phyloP scores from a whole-genome alignment of 306 rosid genomes.

The Dicorynia guianensis region DNA sequence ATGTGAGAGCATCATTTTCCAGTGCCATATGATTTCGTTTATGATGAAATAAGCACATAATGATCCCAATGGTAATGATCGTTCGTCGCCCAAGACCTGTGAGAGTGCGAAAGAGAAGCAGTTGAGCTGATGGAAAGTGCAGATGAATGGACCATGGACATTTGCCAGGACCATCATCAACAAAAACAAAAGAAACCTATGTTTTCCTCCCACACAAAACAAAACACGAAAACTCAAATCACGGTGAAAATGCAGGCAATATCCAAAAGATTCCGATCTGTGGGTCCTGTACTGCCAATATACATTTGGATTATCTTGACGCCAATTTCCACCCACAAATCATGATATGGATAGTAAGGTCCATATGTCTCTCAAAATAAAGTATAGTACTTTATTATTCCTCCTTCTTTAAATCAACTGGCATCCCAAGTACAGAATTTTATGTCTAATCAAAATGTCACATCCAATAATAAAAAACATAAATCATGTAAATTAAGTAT shows the following conservation, averaged over 20 bases:
- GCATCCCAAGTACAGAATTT: constrained; percentile 1
- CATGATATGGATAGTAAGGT: neutral
- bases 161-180: constrained; percentile 31
- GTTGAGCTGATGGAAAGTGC: neutral
- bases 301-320: constrained; percentile 19
- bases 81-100: too few relatives aligned
- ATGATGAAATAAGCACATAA: too few relatives aligned
- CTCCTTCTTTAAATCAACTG: neutral
- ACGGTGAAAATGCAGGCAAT: constrained; percentile 37
- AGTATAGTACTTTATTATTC: neutral
- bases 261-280: constrained; percentile 48
- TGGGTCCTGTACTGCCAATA: constrained; percentile 33
- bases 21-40: too few relatives aligned
- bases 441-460: neutral
- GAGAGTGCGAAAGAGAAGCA: neutral
- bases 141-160: neutral
- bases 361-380: neutral
- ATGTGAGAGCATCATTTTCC: too few relatives aligned
- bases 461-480: too few relatives aligned
- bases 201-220: neutral
- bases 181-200: neutral
- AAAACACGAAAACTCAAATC: constrained; percentile 29
- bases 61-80: too few relatives aligned
- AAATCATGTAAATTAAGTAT: too few relatives aligned
- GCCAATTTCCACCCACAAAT: constrained; percentile 15